These are phyloP conservation scores for Phytophthora sojae DNA, from an alignment of 352 stramenopile genomes.

Conservation along the genomic window DNA sequence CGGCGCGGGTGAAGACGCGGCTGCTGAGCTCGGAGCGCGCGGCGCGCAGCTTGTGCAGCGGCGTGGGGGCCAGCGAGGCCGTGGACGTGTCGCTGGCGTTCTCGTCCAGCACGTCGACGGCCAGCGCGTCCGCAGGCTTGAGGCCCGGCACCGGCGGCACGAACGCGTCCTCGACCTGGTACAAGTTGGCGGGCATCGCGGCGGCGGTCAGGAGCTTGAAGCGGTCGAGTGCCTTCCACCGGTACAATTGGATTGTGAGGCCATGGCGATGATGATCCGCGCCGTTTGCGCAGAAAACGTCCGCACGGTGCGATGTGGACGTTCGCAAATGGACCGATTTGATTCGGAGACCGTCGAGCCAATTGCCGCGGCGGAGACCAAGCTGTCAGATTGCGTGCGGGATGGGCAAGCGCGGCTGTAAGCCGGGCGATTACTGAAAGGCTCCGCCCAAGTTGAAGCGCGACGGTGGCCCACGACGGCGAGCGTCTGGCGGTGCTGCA, in stretches of 20 bases:
- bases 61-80: slow-evolving; percentile 28
- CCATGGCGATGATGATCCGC: slow-evolving; percentile 3
- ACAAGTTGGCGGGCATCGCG: slow-evolving; percentile 28
- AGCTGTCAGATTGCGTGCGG: slow-evolving; percentile 9
- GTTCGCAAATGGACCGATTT: slow-evolving; percentile 17
- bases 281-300: slow-evolving; percentile 9
- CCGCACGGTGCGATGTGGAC: slow-evolving; percentile 11
- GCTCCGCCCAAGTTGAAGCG: background rate
- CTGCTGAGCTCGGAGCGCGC: slow-evolving; percentile 33
- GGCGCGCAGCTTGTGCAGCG: slow-evolving; percentile 19
- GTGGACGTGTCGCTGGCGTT: slow-evolving; percentile 38
- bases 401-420: slow-evolving; percentile 21
- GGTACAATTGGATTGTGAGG: slow-evolving; percentile 4
- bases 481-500: background rate
- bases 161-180: slow-evolving; percentile 43
- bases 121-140: slow-evolving; percentile 11
- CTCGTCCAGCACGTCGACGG: slow-evolving; percentile 38
- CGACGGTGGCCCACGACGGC: background rate
- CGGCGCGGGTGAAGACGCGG: slow-evolving; percentile 45
- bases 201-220: slow-evolving; percentile 9
- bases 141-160: slow-evolving; percentile 14
- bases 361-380: slow-evolving; percentile 1
- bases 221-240: background rate
- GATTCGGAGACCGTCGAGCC: slow-evolving; percentile 19
- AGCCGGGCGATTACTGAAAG: slow-evolving; percentile 26